Base-by-base conservation (phyloP, 1,284 basidiomycete species). In the Butyriboletus appendiculatus region DNA sequence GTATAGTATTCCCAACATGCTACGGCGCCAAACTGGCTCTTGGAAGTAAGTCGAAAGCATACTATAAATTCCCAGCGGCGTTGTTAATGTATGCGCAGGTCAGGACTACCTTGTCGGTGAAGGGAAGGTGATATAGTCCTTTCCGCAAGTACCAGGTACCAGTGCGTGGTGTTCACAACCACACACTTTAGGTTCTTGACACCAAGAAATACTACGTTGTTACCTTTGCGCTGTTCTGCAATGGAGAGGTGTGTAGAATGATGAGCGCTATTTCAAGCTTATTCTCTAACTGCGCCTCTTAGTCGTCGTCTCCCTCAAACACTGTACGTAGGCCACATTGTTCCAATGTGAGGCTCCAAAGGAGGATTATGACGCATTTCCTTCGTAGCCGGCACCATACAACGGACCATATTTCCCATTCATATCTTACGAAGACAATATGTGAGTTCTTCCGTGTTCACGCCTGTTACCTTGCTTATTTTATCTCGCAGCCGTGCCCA, bases 241-340 rank as follows among this genome's bases (percentile, higher is more conserved):
- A 81, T 53, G 81, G 81, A 62, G 81, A 83, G 74, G 81, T 81
- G 52, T 39, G 71, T 51, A 22, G 18, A 26, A 30, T 22, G 22
- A 15, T 26, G 33, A 9, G 8, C 43, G 11, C 28, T 30, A 22
- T 24, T 26, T 26, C 14, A 18, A n/a, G 32, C 11, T 15, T 20
- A 34, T 42, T 24, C 24, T 41, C 24, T 37, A 9, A 28, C 14
- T n/a, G 8, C 8, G 44, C n/a, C 4, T 24, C 32, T 28, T n/a
- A 73, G 80, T 85, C 82, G 0, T 84, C 82, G 8, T 85, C 83
- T 22, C 83, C 83, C 15, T 85, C 83, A 0, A 84, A 84, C 60
- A 82, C 81, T 45, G 81, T 82, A 50, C 38, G 47, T 57, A 30
- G 20, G 6, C 16, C 16, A 7, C 12, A 45, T 40, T 38, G 37